Evolutionary conservation across 1,284 basidiomycete genomes (phyloP).

Genomic region (Peniophora sp.): DNA sequence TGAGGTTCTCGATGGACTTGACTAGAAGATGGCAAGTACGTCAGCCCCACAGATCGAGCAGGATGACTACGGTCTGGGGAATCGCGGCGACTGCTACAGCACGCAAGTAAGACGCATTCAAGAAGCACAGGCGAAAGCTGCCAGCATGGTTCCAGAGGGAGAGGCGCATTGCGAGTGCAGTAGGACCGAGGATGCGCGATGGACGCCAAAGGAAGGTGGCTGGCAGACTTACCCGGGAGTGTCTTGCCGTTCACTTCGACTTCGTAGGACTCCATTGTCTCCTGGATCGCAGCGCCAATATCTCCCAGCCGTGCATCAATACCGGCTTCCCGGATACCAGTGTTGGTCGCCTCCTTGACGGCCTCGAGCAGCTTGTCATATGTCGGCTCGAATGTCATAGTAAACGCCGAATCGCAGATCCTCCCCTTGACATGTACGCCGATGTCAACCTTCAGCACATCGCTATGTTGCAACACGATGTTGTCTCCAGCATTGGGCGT

Average conservation of each 20-base stretch:
- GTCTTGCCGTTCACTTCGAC: slow-evolving; percentile 86
- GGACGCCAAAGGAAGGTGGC: background rate
- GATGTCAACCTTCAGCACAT: slow-evolving; percentile 96
- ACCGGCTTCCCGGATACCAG: slow-evolving; percentile 90
- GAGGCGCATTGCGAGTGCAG: no score
- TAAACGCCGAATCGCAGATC: slow-evolving; percentile 96
- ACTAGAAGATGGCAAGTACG: slow-evolving; percentile 39
- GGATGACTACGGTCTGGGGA: background rate
- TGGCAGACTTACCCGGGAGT: slow-evolving; percentile 58
- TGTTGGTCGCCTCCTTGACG: slow-evolving; percentile 90
- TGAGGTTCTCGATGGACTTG: slow-evolving; percentile 86
- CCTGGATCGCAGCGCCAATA: slow-evolving; percentile 88
- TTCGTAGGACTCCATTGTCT: slow-evolving; percentile 99
- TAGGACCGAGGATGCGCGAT: no score
- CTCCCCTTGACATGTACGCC: slow-evolving; percentile 95
- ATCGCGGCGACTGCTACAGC: background rate
- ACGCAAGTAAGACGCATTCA: background rate
- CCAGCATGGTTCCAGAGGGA: background rate
- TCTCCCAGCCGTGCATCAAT: slow-evolving; percentile 95
- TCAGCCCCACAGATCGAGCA: slow-evolving; percentile 1
- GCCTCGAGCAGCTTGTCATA: slow-evolving; percentile 89
- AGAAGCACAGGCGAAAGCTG: background rate
- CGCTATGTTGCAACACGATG: slow-evolving; percentile 68
- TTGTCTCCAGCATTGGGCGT: slow-evolving; percentile 95
- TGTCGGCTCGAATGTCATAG: slow-evolving; percentile 81